Conservation (phyloP, 495 filamentous ascomycete genomes). For the Xylaria bambusicola region DNA sequence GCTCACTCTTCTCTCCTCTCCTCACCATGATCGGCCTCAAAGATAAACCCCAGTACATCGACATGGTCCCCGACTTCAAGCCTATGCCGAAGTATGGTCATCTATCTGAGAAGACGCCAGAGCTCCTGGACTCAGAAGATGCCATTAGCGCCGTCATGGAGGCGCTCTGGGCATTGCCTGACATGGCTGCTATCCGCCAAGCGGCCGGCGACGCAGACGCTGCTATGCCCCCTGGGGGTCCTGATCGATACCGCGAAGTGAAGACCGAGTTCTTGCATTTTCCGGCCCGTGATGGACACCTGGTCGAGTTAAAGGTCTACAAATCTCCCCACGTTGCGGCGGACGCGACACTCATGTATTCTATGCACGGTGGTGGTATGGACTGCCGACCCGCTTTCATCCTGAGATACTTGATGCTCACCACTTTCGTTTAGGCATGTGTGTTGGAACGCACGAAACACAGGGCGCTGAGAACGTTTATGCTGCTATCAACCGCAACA, state of each 20-base stretch:
- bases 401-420: not conserved
- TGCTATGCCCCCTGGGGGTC: constrained; percentile 22
- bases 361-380: constrained; percentile 33
- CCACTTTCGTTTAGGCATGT: constrained; percentile 17
- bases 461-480: constrained; percentile 32
- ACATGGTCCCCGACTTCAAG: constrained; percentile 24
- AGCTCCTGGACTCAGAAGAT: constrained; percentile 19
- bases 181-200: constrained; percentile 23
- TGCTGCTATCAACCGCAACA: constrained; percentile 26
- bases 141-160: constrained; percentile 17
- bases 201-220: constrained; percentile 25
- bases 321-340: constrained; percentile 22
- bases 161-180: constrained; percentile 22
- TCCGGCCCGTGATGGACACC: constrained; percentile 25
- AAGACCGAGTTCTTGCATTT: constrained; percentile 24
- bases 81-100: constrained; percentile 30
- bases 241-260: constrained; percentile 26
- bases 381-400: not conserved
- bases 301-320: constrained; percentile 31
- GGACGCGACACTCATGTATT: constrained; percentile 24
- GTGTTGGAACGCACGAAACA: constrained; percentile 26
- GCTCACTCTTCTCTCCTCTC: too few relatives aligned
- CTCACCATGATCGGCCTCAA: constrained; percentile 23
- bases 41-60: constrained; percentile 27
- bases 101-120: constrained; percentile 26